These are phyloP conservation scores for Leccinum uliginosum DNA, from an alignment of 768 basidiomycete species.

Conservation along the genomic window DNA sequence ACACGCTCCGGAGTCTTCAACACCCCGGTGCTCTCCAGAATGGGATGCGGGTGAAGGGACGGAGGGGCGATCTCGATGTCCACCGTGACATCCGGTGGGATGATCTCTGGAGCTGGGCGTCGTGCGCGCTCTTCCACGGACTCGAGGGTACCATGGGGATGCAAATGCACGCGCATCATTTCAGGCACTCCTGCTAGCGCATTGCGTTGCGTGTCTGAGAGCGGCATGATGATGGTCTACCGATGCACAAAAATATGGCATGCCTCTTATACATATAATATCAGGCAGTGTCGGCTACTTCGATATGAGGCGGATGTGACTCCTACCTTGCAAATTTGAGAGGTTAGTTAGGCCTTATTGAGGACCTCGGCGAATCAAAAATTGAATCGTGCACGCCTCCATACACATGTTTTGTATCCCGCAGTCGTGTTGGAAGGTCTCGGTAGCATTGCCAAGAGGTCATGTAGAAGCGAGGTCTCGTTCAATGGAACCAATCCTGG, in stretches of 20 bases:
- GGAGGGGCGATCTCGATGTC: conserved; percentile 17
- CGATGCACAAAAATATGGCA: background rate
- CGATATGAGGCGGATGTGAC: too few species aligned
- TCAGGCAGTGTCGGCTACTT: too few species aligned
- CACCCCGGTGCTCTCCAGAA: background rate
- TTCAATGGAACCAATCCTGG: too few species aligned
- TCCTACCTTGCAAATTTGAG: too few species aligned
- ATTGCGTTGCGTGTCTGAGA: conserved; percentile 14
- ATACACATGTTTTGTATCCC: too few species aligned
- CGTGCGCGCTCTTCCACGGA: conserved; percentile 15
- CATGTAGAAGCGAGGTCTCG: too few species aligned
- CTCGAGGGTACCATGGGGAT: fast-evolving
- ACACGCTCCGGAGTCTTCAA: conserved; percentile 16
- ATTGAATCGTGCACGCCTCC: too few species aligned
- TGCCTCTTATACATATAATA: background rate
- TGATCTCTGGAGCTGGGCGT: background rate
- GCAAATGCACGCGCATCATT: background rate
- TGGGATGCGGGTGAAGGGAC: background rate
- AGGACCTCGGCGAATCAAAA: too few species aligned
- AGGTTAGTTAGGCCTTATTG: too few species aligned
- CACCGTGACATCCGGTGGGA: conserved; percentile 3
- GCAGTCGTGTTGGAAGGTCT: too few species aligned
- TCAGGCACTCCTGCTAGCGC: conserved; percentile 2
- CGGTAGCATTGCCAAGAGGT: too few species aligned
- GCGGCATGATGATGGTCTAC: conserved; percentile 3